Percentiles rank a stretch among this genome's conserved stretches.
phyloP scores from a whole-genome alignment of 164 flowering plant species.

The Hamamelis virginiana region DNA sequence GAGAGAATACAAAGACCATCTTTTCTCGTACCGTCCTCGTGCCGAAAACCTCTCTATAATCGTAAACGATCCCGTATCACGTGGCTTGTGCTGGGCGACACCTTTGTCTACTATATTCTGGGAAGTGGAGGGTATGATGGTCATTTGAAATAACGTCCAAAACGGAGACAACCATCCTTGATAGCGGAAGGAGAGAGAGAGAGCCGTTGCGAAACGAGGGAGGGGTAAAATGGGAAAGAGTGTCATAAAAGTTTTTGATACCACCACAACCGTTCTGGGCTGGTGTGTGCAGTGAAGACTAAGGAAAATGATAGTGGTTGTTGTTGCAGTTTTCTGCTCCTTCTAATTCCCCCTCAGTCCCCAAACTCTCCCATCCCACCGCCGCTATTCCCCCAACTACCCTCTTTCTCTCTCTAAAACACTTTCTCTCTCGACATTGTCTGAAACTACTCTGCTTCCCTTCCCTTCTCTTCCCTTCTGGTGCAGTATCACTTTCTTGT shows the following conservation, averaged over 20 bases:
- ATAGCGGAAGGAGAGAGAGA: neutral
- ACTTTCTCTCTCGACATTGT: slow-evolving; percentile 16
- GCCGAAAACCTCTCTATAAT: slow-evolving; percentile 1
- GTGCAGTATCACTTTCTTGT: slow-evolving; percentile 36
- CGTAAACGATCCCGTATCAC: slow-evolving; percentile 24
- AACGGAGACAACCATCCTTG: neutral
- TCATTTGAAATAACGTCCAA: neutral
- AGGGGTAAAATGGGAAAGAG: slow-evolving; percentile 52
- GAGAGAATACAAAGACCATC: no score
- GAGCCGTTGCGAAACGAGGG: slow-evolving; percentile 22
- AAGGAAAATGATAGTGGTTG: slow-evolving; percentile 70
- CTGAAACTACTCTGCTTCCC: slow-evolving; percentile 15
- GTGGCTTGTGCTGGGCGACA: slow-evolving; percentile 17
- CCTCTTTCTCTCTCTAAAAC: slow-evolving; percentile 24
- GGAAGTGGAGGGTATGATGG: slow-evolving; percentile 18
- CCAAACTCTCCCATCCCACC: no score
- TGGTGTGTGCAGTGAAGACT: slow-evolving; percentile 47
- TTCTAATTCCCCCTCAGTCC: neutral
- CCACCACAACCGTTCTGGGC: slow-evolving; percentile 9
- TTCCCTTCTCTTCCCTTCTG: slow-evolving; percentile 3
- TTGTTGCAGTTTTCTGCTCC: slow-evolving; percentile 33
- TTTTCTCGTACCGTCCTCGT: neutral
- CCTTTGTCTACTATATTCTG: slow-evolving; percentile 13
- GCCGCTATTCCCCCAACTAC: slow-evolving; percentile 36
- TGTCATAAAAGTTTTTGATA: slow-evolving; percentile 32